Base-by-base conservation (phyloP, 2,329 filamentous ascomycete species). In the Colletotrichum sojae region DNA sequence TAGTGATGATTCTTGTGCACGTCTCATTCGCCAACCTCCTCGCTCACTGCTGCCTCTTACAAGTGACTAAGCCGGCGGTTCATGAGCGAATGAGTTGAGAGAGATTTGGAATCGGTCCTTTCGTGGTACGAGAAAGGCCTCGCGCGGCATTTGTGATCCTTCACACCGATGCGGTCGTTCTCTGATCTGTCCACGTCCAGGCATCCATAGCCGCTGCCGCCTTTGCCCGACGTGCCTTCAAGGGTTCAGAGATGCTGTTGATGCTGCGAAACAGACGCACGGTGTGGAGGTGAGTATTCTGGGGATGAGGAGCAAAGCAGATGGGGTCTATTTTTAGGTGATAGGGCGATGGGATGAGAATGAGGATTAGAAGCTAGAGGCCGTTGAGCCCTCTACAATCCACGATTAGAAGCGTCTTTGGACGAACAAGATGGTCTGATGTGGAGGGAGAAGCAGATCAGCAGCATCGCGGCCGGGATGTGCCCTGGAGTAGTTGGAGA, bases 361-460 rank as follows among this genome's bases (percentile, higher is more conserved):
- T 27, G 40, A 49, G 16, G 52, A 40, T 31, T 4, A 16, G 16
- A 6, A 15, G 40, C 52, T 63, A 22, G 18, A 51, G 5, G 48
- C 9, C 22, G 31, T 54, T 59, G 40, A 20, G 40, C 31, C 31
- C 31, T 36, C 31, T 36, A 36, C 9, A 36, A 10, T 36, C 31
- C 31, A 36, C 10, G 31, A 36, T 36, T 36, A 36, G 31, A 8
- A 36, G 31, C 9, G n/a, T 54, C 49, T 62, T 52, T 39, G 4
- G 65, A 69, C 61, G 61, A 69, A 69, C 49, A 10, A 54, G 62
- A 69, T 66, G 66, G 55, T 69, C 66, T 69, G 62, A 69, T 66
- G 61, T 25, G 43, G 25, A 57, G 25, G 51, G 55, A 18, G 15
- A 48, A 22, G 8, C 12, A 20, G 46, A 20, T 20, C 46, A 10